These are phyloP conservation scores for Protomyces pachydermus DNA, from an alignment of 1,139 yeast genomes.

Conservation along the genomic window DNA sequence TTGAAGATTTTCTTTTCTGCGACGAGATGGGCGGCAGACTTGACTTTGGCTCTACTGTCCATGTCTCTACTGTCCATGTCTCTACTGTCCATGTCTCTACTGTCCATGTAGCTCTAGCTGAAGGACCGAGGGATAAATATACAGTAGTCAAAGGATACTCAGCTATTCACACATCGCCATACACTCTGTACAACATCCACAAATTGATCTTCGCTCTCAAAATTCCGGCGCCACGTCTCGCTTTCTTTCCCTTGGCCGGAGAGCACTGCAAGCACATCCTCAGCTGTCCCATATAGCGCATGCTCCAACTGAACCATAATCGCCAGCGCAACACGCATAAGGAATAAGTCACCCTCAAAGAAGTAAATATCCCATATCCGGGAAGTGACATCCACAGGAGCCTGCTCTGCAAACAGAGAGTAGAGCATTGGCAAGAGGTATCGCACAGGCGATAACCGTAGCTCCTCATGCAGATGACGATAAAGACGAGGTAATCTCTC, in stretches of 20 bases:
- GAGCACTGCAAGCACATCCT: slow-evolving; percentile 45
- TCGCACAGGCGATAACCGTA: slow-evolving; percentile 39
- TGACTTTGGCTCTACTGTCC: too few relatives aligned
- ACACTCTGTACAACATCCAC: neutral
- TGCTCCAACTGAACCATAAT: slow-evolving; percentile 49
- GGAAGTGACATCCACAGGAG: slow-evolving; percentile 41
- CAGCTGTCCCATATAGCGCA: slow-evolving; percentile 50
- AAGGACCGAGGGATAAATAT: too few relatives aligned
- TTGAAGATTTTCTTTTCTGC: neutral
- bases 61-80: too few relatives aligned
- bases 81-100: too few relatives aligned
- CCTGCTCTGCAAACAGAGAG: slow-evolving; percentile 41
- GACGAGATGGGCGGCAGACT: neutral
- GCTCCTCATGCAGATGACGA: slow-evolving; percentile 48
- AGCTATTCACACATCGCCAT: neutral
- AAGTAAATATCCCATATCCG: slow-evolving; percentile 53
- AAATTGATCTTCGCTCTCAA: slow-evolving; percentile 3
- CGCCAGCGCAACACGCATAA: slow-evolving; percentile 50
- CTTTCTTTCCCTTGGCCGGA: slow-evolving; percentile 11
- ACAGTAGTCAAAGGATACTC: too few relatives aligned
- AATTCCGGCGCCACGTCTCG: slow-evolving; percentile 16
- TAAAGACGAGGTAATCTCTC: slow-evolving; percentile 47
- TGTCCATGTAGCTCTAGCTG: too few relatives aligned
- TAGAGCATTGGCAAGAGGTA: slow-evolving; percentile 42
- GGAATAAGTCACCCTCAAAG: slow-evolving; percentile 57